Evolutionary conservation across 345 rosid species (phyloP), one percentile per base, ranked within the genome.

Genomic region (Citrus hindsii): DNA sequence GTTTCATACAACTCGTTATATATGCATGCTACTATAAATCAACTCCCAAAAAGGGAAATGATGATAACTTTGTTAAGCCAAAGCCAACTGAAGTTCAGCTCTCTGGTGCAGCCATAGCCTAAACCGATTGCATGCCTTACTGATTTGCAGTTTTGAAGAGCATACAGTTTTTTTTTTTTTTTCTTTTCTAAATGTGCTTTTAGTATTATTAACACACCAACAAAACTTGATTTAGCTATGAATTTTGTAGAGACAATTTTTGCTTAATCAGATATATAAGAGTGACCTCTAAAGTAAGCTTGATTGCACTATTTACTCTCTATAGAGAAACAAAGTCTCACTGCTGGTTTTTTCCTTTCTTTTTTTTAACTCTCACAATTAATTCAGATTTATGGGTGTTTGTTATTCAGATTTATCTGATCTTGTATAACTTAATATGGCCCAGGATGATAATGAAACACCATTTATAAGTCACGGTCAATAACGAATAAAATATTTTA

Each of bases 21-120:
- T 83, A 85, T 38, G 84, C 55, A 8, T 9, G 22, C 22, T 83
- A 85, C 84, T 81, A 30, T n/a, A 80, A 24, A 4, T 33, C 76
- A 18, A 78, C 84, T 0, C 83, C 85, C 0, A 28, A 66, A 0
- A 28, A 73, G 4, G 77, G 55, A 9, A 51, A 18, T 16, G 21
- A 16, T 51, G 78, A 42, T 1, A 70, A 58, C 7, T 73, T 4
- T 4, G 71, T 7, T 33, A 87, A 86, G 87, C 75, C 76, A 27
- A 89, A 86, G 87, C 75, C 76, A 27, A 42, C 89, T 10, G 90
- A 84, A 72, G 78, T 90, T 72, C 90, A 91, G 78, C 80, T 85
- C 46, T n/a, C 88, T 2, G 68, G 69, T 60, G 64, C 71, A 14
- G 2, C 71, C 30, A 51, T 33, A n/a, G 79, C 64, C 12, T 30